Evolutionary conservation across 805 yeast species (phyloP).

Genomic region (Hanseniaspora nectarophila): DNA sequence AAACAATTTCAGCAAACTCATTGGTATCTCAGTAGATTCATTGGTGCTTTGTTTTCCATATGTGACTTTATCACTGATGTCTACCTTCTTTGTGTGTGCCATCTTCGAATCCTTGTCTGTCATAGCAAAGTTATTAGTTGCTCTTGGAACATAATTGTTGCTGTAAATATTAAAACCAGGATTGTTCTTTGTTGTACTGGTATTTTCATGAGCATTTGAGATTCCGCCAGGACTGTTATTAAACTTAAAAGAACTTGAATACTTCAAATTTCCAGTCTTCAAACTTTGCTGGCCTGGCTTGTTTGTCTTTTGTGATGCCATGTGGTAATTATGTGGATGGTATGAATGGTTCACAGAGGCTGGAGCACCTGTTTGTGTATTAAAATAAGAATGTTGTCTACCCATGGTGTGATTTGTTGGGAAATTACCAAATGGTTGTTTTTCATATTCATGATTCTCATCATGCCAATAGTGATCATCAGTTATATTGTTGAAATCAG

Average conservation of each 20-base stretch:
- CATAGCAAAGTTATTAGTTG: constrained; percentile 27
- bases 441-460: constrained; percentile 18
- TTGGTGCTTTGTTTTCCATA: constrained; percentile 1
- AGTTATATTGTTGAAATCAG: constrained; percentile 22
- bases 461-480: constrained; percentile 25
- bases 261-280: not conserved
- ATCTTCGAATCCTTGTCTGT: constrained; percentile 19
- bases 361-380: constrained; percentile 19
- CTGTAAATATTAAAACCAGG: constrained; percentile 18
- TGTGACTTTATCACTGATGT: not conserved
- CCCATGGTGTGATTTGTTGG: constrained; percentile 4
- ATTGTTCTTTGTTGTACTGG: constrained; percentile 25
- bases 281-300: not conserved
- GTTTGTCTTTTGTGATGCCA: constrained; percentile 25
- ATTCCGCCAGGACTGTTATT: not conserved
- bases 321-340: constrained; percentile 19
- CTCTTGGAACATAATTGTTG: constrained; percentile 11
- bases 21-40: constrained; percentile 42
- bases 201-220: constrained; percentile 20
- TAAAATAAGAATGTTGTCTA: not conserved
- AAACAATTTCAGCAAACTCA: constrained; percentile 57
- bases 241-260: not conserved
- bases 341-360: constrained; percentile 21
- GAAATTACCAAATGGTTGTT: not conserved
- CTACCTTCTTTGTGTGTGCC: constrained; percentile 19